Conservation (phyloP, 1,139 yeast genomes). For the Maudiozyma humilis region DNA sequence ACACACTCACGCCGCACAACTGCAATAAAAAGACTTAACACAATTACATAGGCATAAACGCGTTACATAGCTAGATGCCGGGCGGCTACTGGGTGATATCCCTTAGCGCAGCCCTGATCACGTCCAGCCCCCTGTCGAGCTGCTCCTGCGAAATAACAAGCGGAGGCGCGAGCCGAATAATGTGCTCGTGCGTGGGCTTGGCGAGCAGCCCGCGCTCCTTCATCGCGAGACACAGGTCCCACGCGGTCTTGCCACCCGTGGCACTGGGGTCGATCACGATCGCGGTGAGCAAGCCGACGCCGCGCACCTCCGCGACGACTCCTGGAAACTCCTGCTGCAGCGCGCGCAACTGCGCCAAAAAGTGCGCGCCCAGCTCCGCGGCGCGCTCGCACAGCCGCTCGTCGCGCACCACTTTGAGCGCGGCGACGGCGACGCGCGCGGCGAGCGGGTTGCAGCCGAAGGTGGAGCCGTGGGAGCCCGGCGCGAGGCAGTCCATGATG, state of each 20-base stretch:
- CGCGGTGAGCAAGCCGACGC: slow-evolving; percentile 82
- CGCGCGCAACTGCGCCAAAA: slow-evolving; percentile 57
- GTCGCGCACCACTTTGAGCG: slow-evolving; percentile 80
- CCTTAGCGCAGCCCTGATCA: slow-evolving; percentile 46
- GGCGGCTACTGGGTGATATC: not conserved
- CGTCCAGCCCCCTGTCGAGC: slow-evolving; percentile 67
- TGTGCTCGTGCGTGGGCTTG: slow-evolving; percentile 94
- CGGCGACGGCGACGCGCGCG: slow-evolving; percentile 90
- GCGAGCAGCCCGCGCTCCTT: slow-evolving; percentile 85
- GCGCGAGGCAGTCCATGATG: slow-evolving; percentile 81
- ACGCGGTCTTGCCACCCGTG: slow-evolving; percentile 86
- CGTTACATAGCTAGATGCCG: not conserved
- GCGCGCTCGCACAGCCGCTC: slow-evolving; percentile 83
- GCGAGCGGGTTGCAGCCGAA: slow-evolving; percentile 98
- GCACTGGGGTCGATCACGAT: slow-evolving; percentile 80
- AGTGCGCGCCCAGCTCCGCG: slow-evolving; percentile 56
- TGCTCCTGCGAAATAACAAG: slow-evolving; percentile 85
- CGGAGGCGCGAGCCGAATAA: slow-evolving; percentile 94
- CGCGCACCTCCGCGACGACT: slow-evolving; percentile 83
- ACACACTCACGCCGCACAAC: not conserved
- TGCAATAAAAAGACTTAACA: slow-evolving; percentile 1
- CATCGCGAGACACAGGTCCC: slow-evolving; percentile 92
- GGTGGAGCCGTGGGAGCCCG: slow-evolving; percentile 97
- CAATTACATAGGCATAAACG: not conserved
- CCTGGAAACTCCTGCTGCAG: slow-evolving; percentile 58